Evolutionary conservation across 176 grass and related monocot species (phyloP), one percentile per base, ranked within the genome.

Genomic region (Aegilops tauschii): DNA sequence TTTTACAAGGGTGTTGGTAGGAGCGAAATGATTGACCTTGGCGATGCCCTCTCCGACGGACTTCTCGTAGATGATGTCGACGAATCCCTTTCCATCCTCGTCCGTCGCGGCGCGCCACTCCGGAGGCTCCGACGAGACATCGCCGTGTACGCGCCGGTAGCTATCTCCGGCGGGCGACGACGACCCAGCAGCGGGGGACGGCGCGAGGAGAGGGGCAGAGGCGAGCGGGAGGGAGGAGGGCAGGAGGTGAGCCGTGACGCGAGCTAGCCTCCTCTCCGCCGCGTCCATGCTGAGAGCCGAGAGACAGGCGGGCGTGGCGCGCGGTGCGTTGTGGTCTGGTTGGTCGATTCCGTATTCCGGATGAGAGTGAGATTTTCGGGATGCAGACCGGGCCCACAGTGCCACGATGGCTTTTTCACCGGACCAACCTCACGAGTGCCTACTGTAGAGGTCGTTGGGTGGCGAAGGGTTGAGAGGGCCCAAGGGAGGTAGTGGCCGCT

Each of bases 41-140:
- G 96, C 96, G 56, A 98, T 96, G 45, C 93, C 96, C 80, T 98
- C 96, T 0, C 84, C 86, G 29, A 95, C 66, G 32, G 90, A 77
- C 90, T 98, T 98, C 90, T 96, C 96, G 79, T 98, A 96, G 56
- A 96, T 31, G 79, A 98, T 94, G 86, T 98, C 92, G 14, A 92
- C 80, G 68, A 94, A 96, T 13, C 62, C 93, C 82, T 96, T 94
- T n/a, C 92, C 88, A 0, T 85, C 84, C 65, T 96, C 92, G 76
- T 98, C 92, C 37, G 82, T 83, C 25, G 82, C 91, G 16, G 69
- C 18, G 27, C 81, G 80, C 93, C 96, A 98, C 31, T 90, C 86
- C 45, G 89, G 90, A 23, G 89, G 82, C 80, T 86, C 86, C 47
- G 85, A 83, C 69, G 90, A 44, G 28, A 98, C 93, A 49, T 93